Conservation (phyloP, 495 filamentous ascomycete genomes). For the Geopyxis carbonaria region DNA sequence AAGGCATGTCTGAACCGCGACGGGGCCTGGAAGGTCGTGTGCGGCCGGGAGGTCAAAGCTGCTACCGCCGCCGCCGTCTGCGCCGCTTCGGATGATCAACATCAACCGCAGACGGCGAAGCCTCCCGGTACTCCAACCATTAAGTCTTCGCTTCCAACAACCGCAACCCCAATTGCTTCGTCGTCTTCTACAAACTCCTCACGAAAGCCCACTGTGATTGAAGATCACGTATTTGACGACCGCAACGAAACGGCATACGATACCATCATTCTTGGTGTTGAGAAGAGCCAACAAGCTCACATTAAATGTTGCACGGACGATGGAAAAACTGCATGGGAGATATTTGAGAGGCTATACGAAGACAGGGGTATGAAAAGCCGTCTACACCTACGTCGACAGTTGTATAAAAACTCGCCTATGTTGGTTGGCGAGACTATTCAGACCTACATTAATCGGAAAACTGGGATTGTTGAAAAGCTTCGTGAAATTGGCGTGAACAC, state of each 20-base stretch:
- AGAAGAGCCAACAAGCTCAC: not conserved
- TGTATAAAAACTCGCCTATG: not conserved
- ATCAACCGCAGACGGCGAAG: not conserved
- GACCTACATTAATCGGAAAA: slow-evolving; percentile 3
- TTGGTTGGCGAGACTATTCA: not conserved
- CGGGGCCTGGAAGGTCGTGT: slow-evolving; percentile 4
- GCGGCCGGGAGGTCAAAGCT: not conserved
- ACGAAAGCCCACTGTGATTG: not conserved
- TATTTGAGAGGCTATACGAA: slow-evolving; percentile 5
- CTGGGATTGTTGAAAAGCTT: slow-evolving; percentile 1
- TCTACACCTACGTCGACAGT: slow-evolving; percentile 2
- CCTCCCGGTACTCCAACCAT: not conserved
- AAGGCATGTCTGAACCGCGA: slow-evolving; percentile 6
- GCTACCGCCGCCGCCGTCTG: not conserved
- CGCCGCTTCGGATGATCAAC: not conserved
- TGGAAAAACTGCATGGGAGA: slow-evolving; percentile 7
- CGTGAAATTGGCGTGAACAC: not conserved
- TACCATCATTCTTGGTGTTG: slow-evolving; percentile 1
- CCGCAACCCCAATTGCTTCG: not conserved
- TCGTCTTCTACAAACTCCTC: no score
- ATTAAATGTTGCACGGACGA: slow-evolving; percentile 2
- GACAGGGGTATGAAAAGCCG: not conserved
- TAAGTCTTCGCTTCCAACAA: not conserved
- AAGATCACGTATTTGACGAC: slow-evolving; percentile 1
- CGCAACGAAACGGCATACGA: slow-evolving; percentile 7